Evolutionary conservation across 306 rosid species (phyloP).

Genomic region (Cicer pinnatifidum): DNA sequence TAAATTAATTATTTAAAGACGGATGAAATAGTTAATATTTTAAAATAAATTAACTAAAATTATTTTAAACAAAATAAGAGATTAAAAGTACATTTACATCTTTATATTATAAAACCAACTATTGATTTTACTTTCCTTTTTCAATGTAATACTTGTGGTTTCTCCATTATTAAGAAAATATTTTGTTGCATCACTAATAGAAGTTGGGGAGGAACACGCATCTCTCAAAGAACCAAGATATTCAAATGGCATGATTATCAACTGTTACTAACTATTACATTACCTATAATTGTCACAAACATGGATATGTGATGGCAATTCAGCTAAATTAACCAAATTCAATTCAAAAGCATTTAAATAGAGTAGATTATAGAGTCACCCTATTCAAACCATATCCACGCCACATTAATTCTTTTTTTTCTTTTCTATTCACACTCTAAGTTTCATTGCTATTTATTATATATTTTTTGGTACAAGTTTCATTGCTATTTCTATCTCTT

Average conservation of each 20-base stretch:
- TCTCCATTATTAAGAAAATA: background rate
- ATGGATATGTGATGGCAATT: no score
- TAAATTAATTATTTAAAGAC: no score
- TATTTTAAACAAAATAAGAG: no score
- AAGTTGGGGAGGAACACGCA: slow-evolving; percentile 39
- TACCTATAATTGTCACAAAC: background rate
- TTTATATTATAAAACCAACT: no score
- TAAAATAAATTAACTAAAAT: no score
- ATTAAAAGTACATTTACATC: no score
- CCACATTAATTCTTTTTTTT: background rate
- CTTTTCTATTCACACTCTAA: slow-evolving; percentile 19
- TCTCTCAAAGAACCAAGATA: slow-evolving; percentile 10
- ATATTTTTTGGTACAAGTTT: background rate
- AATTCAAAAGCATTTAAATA: slow-evolving; percentile 30
- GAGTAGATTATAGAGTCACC: slow-evolving; percentile 36
- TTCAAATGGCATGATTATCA: slow-evolving; percentile 22
- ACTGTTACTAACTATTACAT: background rate
- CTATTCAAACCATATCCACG: slow-evolving; percentile 10
- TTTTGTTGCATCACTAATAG: slow-evolving; percentile 29
- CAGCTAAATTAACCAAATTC: background rate
- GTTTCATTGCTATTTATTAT: slow-evolving; percentile 15
- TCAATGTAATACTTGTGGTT: no score
- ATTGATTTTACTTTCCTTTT: no score
- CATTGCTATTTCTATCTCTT: slow-evolving; percentile 6
- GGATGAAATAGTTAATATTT: no score